Conservation (phyloP, 345 rosid species). For the Geranium rotundifolium region DNA sequence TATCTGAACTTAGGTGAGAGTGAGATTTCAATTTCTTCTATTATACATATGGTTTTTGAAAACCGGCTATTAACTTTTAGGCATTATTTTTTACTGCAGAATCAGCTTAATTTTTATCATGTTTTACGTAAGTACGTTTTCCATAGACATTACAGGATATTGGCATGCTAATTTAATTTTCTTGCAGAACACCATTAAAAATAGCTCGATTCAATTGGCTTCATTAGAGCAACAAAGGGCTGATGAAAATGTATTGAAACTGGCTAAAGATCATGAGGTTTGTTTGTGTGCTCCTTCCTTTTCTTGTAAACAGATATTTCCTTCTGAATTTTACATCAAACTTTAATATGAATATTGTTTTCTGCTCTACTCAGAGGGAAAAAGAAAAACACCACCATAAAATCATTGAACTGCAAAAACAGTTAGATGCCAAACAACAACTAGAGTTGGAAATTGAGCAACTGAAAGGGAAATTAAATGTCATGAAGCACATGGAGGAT, state of each 20-base stretch:
- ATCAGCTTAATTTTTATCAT: background rate
- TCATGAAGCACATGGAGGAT: slow-evolving; percentile 63
- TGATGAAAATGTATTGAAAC: slow-evolving; percentile 55
- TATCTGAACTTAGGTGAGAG: no score
- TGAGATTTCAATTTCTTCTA: no score
- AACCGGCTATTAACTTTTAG: no score
- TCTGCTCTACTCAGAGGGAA: slow-evolving; percentile 39
- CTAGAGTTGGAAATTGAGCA: slow-evolving; percentile 73
- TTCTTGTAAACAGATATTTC: background rate
- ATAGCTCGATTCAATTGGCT: slow-evolving; percentile 57
- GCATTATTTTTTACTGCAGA: no score
- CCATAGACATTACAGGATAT: background rate
- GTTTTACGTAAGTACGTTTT: background rate
- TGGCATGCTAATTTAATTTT: background rate
- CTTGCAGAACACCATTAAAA: slow-evolving; percentile 44
- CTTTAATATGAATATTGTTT: slow-evolving; percentile 8
- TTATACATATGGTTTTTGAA: no score
- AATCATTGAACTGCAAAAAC: slow-evolving; percentile 52
- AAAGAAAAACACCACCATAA: slow-evolving; percentile 58
- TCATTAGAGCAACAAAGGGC: slow-evolving; percentile 69
- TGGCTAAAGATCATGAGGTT: slow-evolving; percentile 94
- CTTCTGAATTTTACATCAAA: background rate
- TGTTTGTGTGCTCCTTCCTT: background rate
- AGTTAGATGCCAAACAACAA: slow-evolving; percentile 78
- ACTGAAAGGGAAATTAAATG: slow-evolving; percentile 50